These are phyloP conservation scores for Silene conica DNA, from an alignment of 148 eudicot genomes.

Conservation along the genomic window DNA sequence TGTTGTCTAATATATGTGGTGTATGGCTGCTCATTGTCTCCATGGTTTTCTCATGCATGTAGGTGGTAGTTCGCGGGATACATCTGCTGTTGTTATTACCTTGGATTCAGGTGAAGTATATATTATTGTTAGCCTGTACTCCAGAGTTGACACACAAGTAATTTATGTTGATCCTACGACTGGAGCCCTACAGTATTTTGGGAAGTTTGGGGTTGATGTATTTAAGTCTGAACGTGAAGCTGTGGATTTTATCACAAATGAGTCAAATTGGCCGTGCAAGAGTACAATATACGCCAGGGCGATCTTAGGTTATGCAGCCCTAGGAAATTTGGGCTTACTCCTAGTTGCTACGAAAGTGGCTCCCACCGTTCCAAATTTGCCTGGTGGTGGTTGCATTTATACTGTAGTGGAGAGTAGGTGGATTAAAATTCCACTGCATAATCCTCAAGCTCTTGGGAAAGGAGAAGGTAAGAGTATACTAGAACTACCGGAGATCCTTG, in stretches of 20 bases:
- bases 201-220: conserved; percentile 64
- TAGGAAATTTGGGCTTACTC: conserved; percentile 70
- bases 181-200: conserved; percentile 63
- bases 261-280: conserved; percentile 72
- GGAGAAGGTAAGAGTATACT: conserved; percentile 78
- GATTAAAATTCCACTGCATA: conserved; percentile 81
- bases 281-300: conserved; percentile 65
- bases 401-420: conserved; percentile 88
- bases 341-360: conserved; percentile 85
- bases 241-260: conserved; percentile 68
- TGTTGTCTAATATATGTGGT: not conserved
- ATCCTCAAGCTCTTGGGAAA: conserved; percentile 85
- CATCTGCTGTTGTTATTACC: conserved; percentile 73
- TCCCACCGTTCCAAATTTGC: conserved; percentile 67
- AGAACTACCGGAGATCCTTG: conserved; percentile 67
- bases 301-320: conserved; percentile 83
- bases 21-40: not conserved
- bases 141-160: conserved; percentile 71
- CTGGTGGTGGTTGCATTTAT: conserved; percentile 84
- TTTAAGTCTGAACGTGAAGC: conserved; percentile 90
- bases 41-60: conserved; percentile 20
- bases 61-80: conserved; percentile 54
- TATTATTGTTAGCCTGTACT: conserved; percentile 65
- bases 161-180: conserved; percentile 93
- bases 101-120: conserved; percentile 83